A percentile compares a stretch with the other conserved stretches of the same genome.
phyloP scores from a whole-genome alignment of 2,329 filamentous ascomycete genomes.

The Teratosphaeria zuluensis region DNA sequence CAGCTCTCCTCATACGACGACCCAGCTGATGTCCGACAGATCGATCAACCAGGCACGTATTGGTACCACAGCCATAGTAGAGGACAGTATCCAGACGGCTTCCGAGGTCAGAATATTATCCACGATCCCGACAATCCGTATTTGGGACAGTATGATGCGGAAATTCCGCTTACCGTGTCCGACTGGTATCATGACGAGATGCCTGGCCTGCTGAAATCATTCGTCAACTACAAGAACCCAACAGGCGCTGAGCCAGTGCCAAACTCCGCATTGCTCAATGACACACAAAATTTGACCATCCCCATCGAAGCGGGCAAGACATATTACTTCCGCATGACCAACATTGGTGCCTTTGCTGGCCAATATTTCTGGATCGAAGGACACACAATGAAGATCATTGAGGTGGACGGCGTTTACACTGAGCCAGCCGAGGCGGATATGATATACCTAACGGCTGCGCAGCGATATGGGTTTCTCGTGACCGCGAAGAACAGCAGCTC shows the following conservation, averaged over 20 bases:
- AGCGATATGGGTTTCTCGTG: constrained; percentile 60
- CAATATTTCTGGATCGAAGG: constrained; percentile 64
- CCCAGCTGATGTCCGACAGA: constrained; percentile 33
- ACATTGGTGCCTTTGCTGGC: constrained; percentile 60
- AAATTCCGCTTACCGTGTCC: constrained; percentile 57
- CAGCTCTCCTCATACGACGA: not conserved
- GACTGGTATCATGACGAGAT: constrained; percentile 62
- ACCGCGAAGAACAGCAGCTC: constrained; percentile 47
- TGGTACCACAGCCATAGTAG: constrained; percentile 62
- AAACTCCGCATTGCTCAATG: constrained; percentile 56
- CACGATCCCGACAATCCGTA: constrained; percentile 48
- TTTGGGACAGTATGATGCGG: constrained; percentile 46
- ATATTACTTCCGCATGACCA: constrained; percentile 59
- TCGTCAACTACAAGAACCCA: constrained; percentile 45
- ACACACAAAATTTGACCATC: constrained; percentile 39
- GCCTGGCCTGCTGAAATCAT: constrained; percentile 41
- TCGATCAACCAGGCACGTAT: constrained; percentile 43
- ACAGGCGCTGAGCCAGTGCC: constrained; percentile 58
- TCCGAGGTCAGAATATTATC: constrained; percentile 58
- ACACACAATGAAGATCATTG: constrained; percentile 55
- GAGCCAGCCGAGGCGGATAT: constrained; percentile 49
- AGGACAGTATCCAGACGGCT: constrained; percentile 57
- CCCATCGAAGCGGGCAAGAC: constrained; percentile 42
- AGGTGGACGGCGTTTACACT: constrained; percentile 61
- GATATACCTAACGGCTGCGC: constrained; percentile 58